Percentiles rank a stretch among this genome's conserved stretches.
Evolutionary conservation across 2,329 filamentous ascomycete species (phyloP).

Genomic region (Westerdykella ornata): DNA sequence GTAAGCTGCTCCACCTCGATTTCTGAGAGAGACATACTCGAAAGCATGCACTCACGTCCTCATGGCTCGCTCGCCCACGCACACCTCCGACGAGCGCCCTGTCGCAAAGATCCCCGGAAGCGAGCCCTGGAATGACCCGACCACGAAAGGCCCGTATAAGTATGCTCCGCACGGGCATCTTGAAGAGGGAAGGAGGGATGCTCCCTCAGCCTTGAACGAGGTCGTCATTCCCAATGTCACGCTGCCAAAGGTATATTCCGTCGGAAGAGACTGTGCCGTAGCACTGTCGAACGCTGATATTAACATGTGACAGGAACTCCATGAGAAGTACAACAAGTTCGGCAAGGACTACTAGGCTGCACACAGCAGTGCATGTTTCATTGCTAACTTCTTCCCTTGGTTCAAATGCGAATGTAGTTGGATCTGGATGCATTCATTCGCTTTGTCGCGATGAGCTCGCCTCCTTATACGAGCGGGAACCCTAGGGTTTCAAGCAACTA

Average conservation of each 20-base stretch:
- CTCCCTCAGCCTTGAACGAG: conserved; percentile 89
- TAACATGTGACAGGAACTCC: conserved; percentile 57
- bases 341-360: conserved; percentile 76
- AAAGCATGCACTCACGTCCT: conserved; percentile 1
- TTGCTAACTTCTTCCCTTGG: too few species aligned
- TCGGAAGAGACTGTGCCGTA: background rate
- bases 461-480: too few species aligned
- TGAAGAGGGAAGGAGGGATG: conserved; percentile 70
- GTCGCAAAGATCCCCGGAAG: conserved; percentile 68
- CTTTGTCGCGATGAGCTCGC: too few species aligned
- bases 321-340: conserved; percentile 99
- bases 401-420: too few species aligned
- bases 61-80: conserved; percentile 75
- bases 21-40: background rate
- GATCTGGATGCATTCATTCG: too few species aligned
- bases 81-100: conserved; percentile 69
- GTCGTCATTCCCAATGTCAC: conserved; percentile 92
- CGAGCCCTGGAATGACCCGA: conserved; percentile 83
- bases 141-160: conserved; percentile 53
- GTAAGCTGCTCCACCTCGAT: conserved; percentile 42
- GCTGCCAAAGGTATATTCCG: conserved; percentile 59
- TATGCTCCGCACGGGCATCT: conserved; percentile 74
- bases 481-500: too few species aligned
- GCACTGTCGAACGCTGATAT: conserved; percentile 1
- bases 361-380: too few species aligned